Evolutionary conservation across 148 eudicot genomes (phyloP), one percentile per base, ranked within the genome.

Genomic region (Silene conica): DNA sequence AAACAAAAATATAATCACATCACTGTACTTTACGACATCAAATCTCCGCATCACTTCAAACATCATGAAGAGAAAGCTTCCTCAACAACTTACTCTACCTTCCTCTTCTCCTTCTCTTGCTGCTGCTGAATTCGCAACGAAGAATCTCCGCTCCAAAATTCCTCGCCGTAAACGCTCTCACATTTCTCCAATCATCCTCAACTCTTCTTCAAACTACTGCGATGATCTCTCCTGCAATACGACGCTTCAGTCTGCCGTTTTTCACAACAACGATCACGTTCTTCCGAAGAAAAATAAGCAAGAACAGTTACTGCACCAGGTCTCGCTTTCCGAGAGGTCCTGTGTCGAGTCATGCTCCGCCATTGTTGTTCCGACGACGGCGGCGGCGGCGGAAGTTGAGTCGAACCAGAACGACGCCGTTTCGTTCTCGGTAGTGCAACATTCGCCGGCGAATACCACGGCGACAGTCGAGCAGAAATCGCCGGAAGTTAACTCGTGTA

Each of bases 301-400:
- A 12, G 31, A 28, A 28, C 31, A 28, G 31, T 18, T 15, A 72
- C n/a, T n/a, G n/a, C 79, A 23, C 46, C 69, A 82, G 41, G 69
- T 76, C 38, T 84, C 85, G 11, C 74, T 83, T 14, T 81, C 88
- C 73, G 97, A 89, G 74, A 73, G 45, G 31, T 92, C 97, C 8
- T 92, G 93, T 57, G 97, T 88, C n/a, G 96, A 90, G 70, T 91
- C 94, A 21, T 85, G 89, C 80, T 81, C 89, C 48, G 74, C 74
- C 21, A 67, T 34, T 15, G 74, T 22, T 6, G 58, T 16, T 11
- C 11, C 50, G 12, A 28, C 31, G 1, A 28, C 31, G 31, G 50
- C 50, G 50, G 8, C 8, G 4, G 15, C 54, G 54, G 4, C 79
- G 2, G 85, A 81, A 46, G 77, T 75, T 70, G 83, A 71, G 60